These are phyloP conservation scores for Phytopythium ostracodes DNA, from an alignment of 352 stramenopile genomes.

Conservation along the genomic window DNA sequence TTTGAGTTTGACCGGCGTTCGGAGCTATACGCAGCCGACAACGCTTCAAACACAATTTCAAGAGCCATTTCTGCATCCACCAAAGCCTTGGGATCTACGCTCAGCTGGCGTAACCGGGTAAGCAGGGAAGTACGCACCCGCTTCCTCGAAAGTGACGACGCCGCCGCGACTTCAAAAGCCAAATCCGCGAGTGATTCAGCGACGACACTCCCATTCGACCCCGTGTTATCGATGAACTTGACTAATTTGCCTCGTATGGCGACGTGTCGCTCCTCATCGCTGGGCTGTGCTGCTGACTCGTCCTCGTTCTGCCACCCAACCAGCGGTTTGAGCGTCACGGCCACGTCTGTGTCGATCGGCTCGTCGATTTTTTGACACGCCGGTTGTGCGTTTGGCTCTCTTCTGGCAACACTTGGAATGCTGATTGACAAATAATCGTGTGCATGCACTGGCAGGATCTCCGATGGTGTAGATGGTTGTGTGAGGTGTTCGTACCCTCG, in stretches of 20 bases:
- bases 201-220: not conserved
- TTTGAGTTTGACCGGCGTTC: too few relatives aligned
- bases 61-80: not conserved
- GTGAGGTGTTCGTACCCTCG: not conserved
- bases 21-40: not conserved
- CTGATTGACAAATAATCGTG: constrained; percentile 3
- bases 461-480: not conserved
- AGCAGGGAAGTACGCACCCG: not conserved
- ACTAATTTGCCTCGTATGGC: not conserved
- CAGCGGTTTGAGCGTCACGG: not conserved
- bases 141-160: not conserved
- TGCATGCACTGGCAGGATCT: not conserved
- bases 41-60: not conserved
- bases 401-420: not conserved
- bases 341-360: not conserved
- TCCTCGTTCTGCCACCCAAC: not conserved
- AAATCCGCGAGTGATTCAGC: not conserved
- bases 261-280: not conserved
- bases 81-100: not conserved
- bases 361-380: not conserved
- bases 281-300: not conserved
- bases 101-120: not conserved
- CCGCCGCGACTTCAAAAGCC: too few relatives aligned
- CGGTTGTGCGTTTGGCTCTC: too few relatives aligned
- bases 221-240: not conserved